Base-by-base conservation (phyloP, 23 red algal genomes). In the Gracilaria caudata region DNA sequence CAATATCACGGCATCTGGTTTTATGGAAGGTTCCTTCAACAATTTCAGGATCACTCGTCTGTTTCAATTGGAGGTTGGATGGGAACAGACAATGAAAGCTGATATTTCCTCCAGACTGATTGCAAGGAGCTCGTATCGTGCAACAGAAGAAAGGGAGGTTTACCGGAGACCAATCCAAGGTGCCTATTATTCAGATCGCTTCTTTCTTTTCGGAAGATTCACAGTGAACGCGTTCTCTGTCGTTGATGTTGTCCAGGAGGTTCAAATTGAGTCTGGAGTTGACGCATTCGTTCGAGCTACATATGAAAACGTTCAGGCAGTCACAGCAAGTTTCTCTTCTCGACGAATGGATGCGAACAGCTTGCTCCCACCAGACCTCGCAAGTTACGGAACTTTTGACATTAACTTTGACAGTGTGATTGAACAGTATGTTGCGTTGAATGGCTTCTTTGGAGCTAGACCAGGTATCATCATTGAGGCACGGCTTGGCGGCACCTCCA, bases 301-400 rank as follows among this genome's bases (percentile, higher is more conserved):
- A 49, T 0, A 13, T 46, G 70, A 75, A 47, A 75, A 75, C 38
- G 23, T 75, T 47, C 21, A 75, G 29, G 70, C 70, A 3, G 70
- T 75, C 13, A 75, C 70, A 0, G 70, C 70, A 47, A 75, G 70
- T 14, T 75, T 75, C 19, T n/a, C 70, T 75, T 46, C 70, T 26
- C 19, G 25, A 28, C 3, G 16, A 7, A 25, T 75, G 38, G 70
- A 75, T 25, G 70, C 70, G 8, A 40, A 75, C 0, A 47, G 19
- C 19, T 38, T 75, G 39, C 39, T 75, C 25, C 70, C 70, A 7
- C 70, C 70, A 47, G 70, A 75, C 25, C 14, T 46, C 26, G 70
- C 5, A 13, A 75, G 70, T n/a, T 75, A 75, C 29, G 70, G 70
- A 24, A 75, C 70, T 21, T 75, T 75, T n/a, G 70, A 75, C 19